phyloP scores from a whole-genome alignment of 495 filamentous ascomycete genomes.

The Penicillium arizonense region DNA sequence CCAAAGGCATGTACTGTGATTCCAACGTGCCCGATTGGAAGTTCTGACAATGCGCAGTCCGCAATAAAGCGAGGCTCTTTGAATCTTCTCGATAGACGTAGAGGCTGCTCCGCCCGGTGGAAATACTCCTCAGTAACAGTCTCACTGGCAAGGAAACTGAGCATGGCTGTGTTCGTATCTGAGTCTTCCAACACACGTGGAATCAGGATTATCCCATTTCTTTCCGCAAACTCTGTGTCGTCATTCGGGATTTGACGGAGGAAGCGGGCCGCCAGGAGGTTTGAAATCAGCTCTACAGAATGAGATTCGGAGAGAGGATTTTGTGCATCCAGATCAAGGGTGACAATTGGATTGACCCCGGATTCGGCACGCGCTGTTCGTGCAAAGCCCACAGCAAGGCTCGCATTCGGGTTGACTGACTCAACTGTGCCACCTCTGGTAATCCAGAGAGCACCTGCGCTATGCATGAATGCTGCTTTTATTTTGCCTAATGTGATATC shows the following conservation, averaged over 20 bases:
- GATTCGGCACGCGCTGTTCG: conserved; percentile 34
- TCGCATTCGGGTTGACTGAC: conserved; percentile 19
- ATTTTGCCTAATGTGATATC: conserved; percentile 7
- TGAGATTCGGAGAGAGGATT: background rate
- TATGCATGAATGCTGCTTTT: conserved; percentile 21
- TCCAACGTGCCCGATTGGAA: conserved; percentile 22
- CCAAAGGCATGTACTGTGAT: conserved; percentile 33
- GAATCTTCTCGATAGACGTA: conserved; percentile 4
- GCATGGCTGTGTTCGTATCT: conserved; percentile 8
- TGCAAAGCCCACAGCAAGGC: conserved; percentile 24
- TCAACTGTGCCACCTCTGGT: conserved; percentile 17
- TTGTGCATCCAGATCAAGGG: conserved; percentile 23
- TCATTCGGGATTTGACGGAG: background rate
- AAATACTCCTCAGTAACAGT: conserved; percentile 11
- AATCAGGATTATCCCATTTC: conserved; percentile 16
- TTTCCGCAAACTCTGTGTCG: conserved; percentile 27
- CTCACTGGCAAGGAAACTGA: background rate
- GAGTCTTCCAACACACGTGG: conserved; percentile 22
- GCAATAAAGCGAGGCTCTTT: conserved; percentile 3
- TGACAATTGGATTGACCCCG: conserved; percentile 22
- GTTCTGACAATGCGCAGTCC: background rate
- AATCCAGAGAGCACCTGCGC: conserved; percentile 29
- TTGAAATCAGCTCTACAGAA: conserved; percentile 9
- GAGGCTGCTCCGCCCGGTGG: conserved; percentile 1
- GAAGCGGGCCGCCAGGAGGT: conserved; percentile 17